These are phyloP conservation scores for Strombidium stylifer DNA, from an alignment of 73 alveolate genomes.

Conservation along the genomic window DNA sequence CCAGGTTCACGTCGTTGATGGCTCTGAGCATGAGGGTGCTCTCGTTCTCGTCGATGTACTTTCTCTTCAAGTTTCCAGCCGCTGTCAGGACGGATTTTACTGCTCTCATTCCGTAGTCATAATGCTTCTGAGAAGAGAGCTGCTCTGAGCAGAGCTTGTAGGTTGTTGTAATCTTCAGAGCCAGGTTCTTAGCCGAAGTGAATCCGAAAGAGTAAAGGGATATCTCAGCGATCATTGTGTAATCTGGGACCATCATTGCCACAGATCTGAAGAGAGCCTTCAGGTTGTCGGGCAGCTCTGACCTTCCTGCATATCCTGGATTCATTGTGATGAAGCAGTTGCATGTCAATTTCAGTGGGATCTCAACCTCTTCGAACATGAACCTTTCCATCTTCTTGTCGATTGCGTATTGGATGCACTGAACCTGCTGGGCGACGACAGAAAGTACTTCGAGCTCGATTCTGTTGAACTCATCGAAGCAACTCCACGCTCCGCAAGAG, in stretches of 20 bases:
- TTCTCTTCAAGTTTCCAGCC: constrained; percentile 97
- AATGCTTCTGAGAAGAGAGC: constrained; percentile 95
- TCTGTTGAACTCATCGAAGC: constrained; percentile 99
- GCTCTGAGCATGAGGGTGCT: constrained; percentile 96
- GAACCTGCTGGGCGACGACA: constrained; percentile 85
- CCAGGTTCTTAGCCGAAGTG: constrained; percentile 90
- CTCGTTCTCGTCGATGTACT: constrained; percentile 92
- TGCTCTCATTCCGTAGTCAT: constrained; percentile 98
- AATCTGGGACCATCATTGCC: constrained; percentile 99
- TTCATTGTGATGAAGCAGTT: constrained; percentile 98
- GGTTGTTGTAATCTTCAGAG: constrained; percentile 95
- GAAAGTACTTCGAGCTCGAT: constrained; percentile 96
- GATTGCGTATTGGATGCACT: constrained; percentile 88
- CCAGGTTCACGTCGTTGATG: constrained; percentile 97
- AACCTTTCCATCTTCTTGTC: constrained; percentile 84
- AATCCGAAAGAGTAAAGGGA: constrained; percentile 96
- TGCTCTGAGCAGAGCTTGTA: constrained; percentile 96
- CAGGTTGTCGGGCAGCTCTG: constrained; percentile 97
- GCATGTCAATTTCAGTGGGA: constrained; percentile 88
- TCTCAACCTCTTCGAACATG: constrained; percentile 89
- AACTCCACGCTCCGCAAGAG: constrained; percentile 99
- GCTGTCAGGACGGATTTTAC: constrained; percentile 95
- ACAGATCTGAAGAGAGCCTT: constrained; percentile 97
- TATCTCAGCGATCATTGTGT: constrained; percentile 97
- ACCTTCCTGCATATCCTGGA: constrained; percentile 98